Evolutionary conservation across 805 yeast genomes (phyloP), one percentile per base, ranked within the genome.

Genomic region (Hermanozyma aechmeae): DNA sequence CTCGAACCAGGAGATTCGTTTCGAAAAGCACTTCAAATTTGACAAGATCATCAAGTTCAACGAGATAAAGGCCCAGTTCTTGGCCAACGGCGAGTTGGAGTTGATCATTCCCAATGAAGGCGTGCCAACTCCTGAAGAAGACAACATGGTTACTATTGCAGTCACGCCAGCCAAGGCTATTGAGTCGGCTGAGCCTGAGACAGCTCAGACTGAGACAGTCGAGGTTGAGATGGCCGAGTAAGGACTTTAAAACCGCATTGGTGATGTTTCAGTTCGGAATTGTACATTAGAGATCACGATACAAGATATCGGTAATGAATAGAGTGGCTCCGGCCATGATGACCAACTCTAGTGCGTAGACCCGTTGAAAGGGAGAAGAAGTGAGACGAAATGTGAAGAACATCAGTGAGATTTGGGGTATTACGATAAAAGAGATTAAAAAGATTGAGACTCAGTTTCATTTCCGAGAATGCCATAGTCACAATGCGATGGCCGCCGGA

Each of bases 21-120:
- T 62, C 36, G 66, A 61, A 41, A 62, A 62, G 45, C 59, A 56
- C 38, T 61, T 60, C 41, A 55, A 54, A 31, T 62, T 62, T 37
- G 65, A 57, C 31, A 60, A 60, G 42, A 30, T 50, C 16, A 49
- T 62, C 36, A 56, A 56, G 31, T 51, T 48, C 27, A 51, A 54
- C 25, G 53, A 57, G 40, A 58, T 62, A 37, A 51, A 45, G 34
- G 68, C 68, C 16, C 47, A 46, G 29, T 58, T 61, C 38, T 36
- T 54, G 33, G 49, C 48, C 22, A 53, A 54, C 28, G 61, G 57
- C 31, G 68, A 62, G 46, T 55, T 62, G 34, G 65, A 61, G 43
- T 46, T 62, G 36, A 50, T 52, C 25, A 55, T 62, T 35, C 69
- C 69, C 29, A 56, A 54, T 33, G 54, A 52, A 27, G 40, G 42